Evolutionary conservation across 129 eudicot genomes (phyloP).

Genomic region (Lactuca sativa): DNA sequence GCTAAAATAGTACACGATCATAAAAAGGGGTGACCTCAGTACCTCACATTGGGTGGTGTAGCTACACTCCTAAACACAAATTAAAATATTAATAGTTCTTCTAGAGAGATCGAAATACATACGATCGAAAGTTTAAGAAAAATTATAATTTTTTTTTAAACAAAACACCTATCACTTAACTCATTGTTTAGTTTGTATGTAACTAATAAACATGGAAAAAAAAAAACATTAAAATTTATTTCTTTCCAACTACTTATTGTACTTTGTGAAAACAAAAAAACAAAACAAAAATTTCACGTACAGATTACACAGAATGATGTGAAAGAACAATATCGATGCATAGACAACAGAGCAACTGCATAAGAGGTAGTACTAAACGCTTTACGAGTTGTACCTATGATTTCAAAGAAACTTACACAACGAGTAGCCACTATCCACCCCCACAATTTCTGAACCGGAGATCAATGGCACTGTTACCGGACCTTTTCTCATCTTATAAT

Average conservation of each 20-base stretch:
- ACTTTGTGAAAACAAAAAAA: not conserved
- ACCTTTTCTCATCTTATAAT: slow-evolving; percentile 51
- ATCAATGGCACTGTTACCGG: slow-evolving; percentile 44
- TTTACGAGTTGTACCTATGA: slow-evolving; percentile 23
- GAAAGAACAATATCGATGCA: slow-evolving; percentile 20
- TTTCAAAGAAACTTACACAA: slow-evolving; percentile 24
- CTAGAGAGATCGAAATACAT: no score
- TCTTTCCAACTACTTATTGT: not conserved
- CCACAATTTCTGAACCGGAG: slow-evolving; percentile 27
- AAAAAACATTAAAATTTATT: no score
- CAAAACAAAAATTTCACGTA: slow-evolving; percentile 10
- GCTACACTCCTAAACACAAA: no score
- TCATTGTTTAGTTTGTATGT: no score
- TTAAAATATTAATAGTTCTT: no score
- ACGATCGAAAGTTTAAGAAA: no score
- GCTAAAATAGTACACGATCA: no score
- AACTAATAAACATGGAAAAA: no score
- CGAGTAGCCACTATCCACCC: slow-evolving; percentile 28
- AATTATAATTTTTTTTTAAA: no score
- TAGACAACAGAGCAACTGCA: slow-evolving; percentile 14
- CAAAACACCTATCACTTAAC: no score
- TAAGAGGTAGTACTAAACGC: slow-evolving; percentile 23
- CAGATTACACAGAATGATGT: slow-evolving; percentile 14
- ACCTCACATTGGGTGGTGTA: no score
- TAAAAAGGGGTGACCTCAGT: no score